Base-by-base conservation (phyloP, 169 alveolate species). In the Neospora caninum region DNA sequence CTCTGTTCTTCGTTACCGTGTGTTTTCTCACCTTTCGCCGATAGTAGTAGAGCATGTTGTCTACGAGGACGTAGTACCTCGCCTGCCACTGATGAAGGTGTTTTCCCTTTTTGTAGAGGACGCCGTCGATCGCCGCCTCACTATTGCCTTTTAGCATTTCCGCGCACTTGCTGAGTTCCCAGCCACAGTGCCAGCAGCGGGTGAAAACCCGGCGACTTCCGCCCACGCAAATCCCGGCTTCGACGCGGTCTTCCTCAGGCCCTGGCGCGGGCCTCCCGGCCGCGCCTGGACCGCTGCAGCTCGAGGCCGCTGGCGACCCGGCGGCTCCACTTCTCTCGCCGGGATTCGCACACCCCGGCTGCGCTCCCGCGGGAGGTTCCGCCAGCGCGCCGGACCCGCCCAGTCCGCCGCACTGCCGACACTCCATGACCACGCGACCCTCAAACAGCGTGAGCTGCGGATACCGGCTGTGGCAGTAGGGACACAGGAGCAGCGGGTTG, bases 1-100 rank as follows among this genome's bases (percentile, higher is more conserved):
- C n/a, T n/a, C n/a, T n/a, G n/a, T n/a, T n/a, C n/a, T n/a, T n/a
- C n/a, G n/a, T n/a, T n/a, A n/a, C n/a, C n/a, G n/a, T n/a, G n/a
- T n/a, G n/a, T n/a, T n/a, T n/a, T 43, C 95, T 53, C 53, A 94
- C 94, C 78, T 97, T 92, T 84, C 96, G 95, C 34, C 91, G 91
- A 88, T 97, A 98, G 94, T 97, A 97, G 92, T 98, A 98, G 36
- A 98, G 94, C 89, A 98, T 73, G 87, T 96, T 96, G 87, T 97
- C 98, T 4, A 96, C 94, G 22, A 98, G 96, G 42, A 97, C 97
- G 94, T 95, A 98, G 91, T 96, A 97, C 39, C 99, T 94, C 49
- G 97, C 97, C 84, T 94, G 94, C 97, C 97, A 97, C 92, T 94
- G 96, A 87, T 96, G 98, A 18, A 97, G 92, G 73, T 96, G 97